phyloP scores from a whole-genome alignment of 768 basidiomycete genomes.

The Mycena galericulata region DNA sequence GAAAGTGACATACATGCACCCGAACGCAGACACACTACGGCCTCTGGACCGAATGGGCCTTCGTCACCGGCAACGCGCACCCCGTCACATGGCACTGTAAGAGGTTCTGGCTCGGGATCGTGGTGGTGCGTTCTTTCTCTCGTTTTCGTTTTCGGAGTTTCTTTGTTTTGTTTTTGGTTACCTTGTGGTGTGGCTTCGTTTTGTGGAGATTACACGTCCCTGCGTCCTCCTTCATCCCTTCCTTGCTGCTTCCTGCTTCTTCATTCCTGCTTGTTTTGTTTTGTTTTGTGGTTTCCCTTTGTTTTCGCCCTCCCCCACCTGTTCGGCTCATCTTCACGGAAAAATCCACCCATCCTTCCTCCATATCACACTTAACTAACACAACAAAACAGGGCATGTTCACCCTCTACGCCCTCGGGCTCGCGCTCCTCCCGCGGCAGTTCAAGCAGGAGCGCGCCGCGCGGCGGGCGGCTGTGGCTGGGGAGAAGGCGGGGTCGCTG shows the following conservation, averaged over 20 bases:
- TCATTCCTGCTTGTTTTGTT: no score
- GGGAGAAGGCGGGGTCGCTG: conserved; percentile 1
- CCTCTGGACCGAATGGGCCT: conserved; percentile 44
- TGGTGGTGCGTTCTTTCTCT: conserved; percentile 16
- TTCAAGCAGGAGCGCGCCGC: conserved; percentile 40
- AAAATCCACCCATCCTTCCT: no score
- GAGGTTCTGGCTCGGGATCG: conserved; percentile 40
- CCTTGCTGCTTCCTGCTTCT: no score
- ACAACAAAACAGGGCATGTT: conserved; percentile 41
- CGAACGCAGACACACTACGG: conserved; percentile 38
- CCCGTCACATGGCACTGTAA: conserved; percentile 29
- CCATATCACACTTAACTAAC: background rate
- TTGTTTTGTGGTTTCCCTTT: no score
- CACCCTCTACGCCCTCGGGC: conserved; percentile 42
- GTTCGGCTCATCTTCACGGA: no score
- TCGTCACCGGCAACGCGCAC: conserved; percentile 29
- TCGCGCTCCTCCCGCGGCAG: conserved; percentile 44
- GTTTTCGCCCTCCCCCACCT: no score
- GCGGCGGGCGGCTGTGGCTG: conserved; percentile 7
- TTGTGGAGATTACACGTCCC: no score
- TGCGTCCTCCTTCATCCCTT: no score
- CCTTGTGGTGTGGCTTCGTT: no score
- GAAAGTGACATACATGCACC: background rate
- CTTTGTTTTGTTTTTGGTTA: no score
- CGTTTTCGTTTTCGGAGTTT: no score